Evolutionary conservation across 164 flowering plant genomes (phyloP).

Genomic region (Berberis vulgaris): DNA sequence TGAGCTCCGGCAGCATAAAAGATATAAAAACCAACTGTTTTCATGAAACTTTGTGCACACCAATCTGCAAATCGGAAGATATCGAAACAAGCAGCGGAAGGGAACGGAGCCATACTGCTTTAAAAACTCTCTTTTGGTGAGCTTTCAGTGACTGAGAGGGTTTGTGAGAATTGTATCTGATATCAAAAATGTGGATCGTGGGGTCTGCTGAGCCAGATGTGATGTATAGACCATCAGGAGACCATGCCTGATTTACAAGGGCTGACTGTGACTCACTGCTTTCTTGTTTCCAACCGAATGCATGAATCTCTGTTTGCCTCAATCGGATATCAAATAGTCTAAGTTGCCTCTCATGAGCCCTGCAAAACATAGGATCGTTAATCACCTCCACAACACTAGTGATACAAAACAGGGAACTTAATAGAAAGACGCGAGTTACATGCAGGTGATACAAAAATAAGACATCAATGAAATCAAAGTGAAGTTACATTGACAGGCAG

Average conservation of each 20-base stretch:
- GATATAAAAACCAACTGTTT: not conserved
- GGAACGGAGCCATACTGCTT: conserved; percentile 76
- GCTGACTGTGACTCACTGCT: conserved; percentile 93
- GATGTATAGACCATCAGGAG: conserved; percentile 78
- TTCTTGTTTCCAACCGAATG: conserved; percentile 90
- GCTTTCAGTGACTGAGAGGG: conserved; percentile 83
- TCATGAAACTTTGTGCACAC: conserved; percentile 51
- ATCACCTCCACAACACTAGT: no score
- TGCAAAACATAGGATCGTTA: conserved; percentile 18
- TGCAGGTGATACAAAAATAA: no score
- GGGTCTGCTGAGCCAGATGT: conserved; percentile 93
- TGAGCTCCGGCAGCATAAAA: no score
- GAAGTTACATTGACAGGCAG: no score
- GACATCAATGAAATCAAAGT: no score
- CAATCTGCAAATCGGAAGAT: conserved; percentile 80
- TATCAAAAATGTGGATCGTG: conserved; percentile 77
- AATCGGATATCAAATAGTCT: conserved; percentile 69
- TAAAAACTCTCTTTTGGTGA: conserved; percentile 89
- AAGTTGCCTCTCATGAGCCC: conserved; percentile 73
- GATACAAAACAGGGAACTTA: no score
- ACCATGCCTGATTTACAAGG: conserved; percentile 91
- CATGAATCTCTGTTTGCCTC: conserved; percentile 66
- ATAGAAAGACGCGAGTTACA: no score
- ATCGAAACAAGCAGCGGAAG: conserved; percentile 80
- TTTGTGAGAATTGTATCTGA: conserved; percentile 51